A percentile compares a stretch with the other conserved stretches of the same genome.
Conservation (phyloP, 1,139 yeast species). For the Hyphopichia burtonii region DNA sequence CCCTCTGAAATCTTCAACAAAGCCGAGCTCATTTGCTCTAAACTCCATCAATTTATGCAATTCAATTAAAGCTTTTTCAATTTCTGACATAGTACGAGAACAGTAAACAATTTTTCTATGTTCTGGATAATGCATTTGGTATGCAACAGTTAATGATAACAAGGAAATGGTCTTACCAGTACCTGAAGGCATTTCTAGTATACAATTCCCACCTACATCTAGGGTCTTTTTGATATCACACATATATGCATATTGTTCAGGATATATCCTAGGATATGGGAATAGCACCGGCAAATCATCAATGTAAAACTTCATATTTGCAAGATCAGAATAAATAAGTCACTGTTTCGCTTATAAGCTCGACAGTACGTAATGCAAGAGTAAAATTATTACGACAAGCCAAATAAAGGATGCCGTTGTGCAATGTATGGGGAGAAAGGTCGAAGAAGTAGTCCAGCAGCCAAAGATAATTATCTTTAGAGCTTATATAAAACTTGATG, state of each 20-base stretch:
- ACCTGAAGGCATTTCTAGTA: slow-evolving; percentile 99
- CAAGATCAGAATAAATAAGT: too few species aligned
- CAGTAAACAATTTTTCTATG: slow-evolving; percentile 93
- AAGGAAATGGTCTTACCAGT: slow-evolving; percentile 96
- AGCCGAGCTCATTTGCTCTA: slow-evolving; percentile 78
- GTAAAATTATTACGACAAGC: too few species aligned
- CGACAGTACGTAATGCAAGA: too few species aligned
- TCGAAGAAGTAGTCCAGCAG: too few species aligned
- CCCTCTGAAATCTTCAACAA: slow-evolving; percentile 85
- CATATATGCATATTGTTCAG: slow-evolving; percentile 98
- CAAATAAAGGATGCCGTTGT: too few species aligned
- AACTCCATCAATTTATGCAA: slow-evolving; percentile 84
- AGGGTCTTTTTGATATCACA: slow-evolving; percentile 89
- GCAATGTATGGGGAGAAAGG: too few species aligned
- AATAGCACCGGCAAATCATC: slow-evolving; percentile 94
- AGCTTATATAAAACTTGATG: too few species aligned
- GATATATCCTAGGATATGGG: slow-evolving; percentile 97
- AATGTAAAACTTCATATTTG: slow-evolving; percentile 79
- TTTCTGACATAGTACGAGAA: slow-evolving; percentile 99
- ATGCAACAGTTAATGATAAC: slow-evolving; percentile 87
- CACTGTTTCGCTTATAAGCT: too few species aligned
- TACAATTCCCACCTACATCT: slow-evolving; percentile 97
- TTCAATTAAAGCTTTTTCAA: slow-evolving; percentile 96
- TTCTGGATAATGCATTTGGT: slow-evolving; percentile 93
- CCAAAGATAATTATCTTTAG: too few species aligned